Evolutionary conservation across 495 filamentous ascomycete species (phyloP).

Genomic region (Xylaria nigripes): DNA sequence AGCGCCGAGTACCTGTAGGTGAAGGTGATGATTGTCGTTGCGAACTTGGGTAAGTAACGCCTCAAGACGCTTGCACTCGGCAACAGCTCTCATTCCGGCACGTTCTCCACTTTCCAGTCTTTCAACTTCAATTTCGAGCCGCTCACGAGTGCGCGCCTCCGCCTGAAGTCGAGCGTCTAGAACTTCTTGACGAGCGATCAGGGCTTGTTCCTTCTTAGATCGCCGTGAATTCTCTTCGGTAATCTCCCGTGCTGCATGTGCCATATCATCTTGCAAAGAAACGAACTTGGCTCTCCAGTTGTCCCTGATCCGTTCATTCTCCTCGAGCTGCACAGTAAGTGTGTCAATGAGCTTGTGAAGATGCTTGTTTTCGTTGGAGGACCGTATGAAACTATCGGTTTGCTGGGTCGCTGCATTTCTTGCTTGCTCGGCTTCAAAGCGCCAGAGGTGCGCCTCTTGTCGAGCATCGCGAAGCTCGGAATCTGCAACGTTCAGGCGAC

Average conservation of each 20-base stretch:
- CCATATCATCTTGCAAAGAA: slow-evolving; percentile 77
- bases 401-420: slow-evolving; percentile 33
- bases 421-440: slow-evolving; percentile 39
- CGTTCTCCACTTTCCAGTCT: slow-evolving; percentile 67
- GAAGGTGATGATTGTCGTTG: slow-evolving; percentile 59
- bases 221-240: slow-evolving; percentile 70
- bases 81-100: slow-evolving; percentile 52
- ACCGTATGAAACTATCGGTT: slow-evolving; percentile 32
- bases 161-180: slow-evolving; percentile 68
- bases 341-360: slow-evolving; percentile 59
- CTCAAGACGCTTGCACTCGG: slow-evolving; percentile 56
- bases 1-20: slow-evolving; percentile 56
- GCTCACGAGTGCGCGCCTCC: slow-evolving; percentile 67
- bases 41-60: slow-evolving; percentile 54
- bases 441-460: slow-evolving; percentile 42
- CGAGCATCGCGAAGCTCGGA: slow-evolving; percentile 41
- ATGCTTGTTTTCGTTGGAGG: slow-evolving; percentile 40
- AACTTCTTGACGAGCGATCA: slow-evolving; percentile 67
- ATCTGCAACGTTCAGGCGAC: slow-evolving; percentile 40
- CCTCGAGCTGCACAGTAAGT: slow-evolving; percentile 68
- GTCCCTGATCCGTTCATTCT: slow-evolving; percentile 70
- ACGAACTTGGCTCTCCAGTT: slow-evolving; percentile 73
- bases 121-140: slow-evolving; percentile 70
- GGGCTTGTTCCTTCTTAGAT: slow-evolving; percentile 63
- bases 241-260: slow-evolving; percentile 63